Conservation (phyloP, 495 filamentous ascomycete species). For the Lindgomyces ingoldianus region DNA sequence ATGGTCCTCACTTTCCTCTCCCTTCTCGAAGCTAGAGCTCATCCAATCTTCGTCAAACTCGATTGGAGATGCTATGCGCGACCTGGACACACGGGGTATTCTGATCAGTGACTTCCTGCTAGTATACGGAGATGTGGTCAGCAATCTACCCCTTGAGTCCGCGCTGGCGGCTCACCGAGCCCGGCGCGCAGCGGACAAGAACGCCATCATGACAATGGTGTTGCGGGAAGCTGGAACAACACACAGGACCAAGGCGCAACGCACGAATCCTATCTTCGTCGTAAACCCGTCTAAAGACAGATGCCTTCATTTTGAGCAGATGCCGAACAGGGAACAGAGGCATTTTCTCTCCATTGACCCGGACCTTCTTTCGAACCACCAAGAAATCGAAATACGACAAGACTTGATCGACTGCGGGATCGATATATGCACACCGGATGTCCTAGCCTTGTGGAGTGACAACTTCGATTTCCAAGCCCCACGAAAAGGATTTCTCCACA, state of each 20-base stretch:
- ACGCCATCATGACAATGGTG: conserved; percentile 98
- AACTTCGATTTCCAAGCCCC: conserved; percentile 95
- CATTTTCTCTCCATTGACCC: conserved; percentile 65
- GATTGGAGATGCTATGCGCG: conserved; percentile 91
- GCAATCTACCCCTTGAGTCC: conserved; percentile 79
- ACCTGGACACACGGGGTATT: conserved; percentile 82
- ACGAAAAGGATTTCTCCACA: conserved; percentile 82
- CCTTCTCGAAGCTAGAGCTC: conserved; percentile 79
- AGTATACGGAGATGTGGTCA: conserved; percentile 91
- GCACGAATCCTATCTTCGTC: conserved; percentile 78
- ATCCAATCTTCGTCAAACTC: conserved; percentile 85
- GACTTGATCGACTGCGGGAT: conserved; percentile 94
- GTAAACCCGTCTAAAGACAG: conserved; percentile 77
- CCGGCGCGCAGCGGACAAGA: conserved; percentile 80
- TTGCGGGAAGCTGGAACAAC: conserved; percentile 72
- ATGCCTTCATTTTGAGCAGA: conserved; percentile 92
- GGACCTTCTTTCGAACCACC: conserved; percentile 63
- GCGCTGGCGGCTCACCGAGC: conserved; percentile 78
- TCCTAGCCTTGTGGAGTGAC: conserved; percentile 92
- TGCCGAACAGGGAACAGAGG: conserved; percentile 37
- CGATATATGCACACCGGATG: conserved; percentile 96
- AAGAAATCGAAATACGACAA: conserved; percentile 74
- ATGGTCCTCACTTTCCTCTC: conserved; percentile 72
- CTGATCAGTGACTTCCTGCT: conserved; percentile 90
- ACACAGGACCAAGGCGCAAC: conserved; percentile 73